Evolutionary conservation across 306 rosid genomes (phyloP), one percentile per base, ranked within the genome.

Genomic region (Prunus campanulata): DNA sequence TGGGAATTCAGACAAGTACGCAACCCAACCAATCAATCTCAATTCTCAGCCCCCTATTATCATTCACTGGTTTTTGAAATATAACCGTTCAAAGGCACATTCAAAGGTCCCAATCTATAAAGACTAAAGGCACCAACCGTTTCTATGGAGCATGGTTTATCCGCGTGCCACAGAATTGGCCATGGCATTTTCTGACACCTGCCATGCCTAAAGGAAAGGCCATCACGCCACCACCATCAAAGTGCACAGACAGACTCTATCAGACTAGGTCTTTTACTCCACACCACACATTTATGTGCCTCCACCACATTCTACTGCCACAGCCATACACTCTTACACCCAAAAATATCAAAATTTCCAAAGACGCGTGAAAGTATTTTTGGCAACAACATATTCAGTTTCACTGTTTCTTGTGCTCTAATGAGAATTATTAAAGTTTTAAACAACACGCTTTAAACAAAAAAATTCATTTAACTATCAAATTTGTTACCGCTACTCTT

Each of bases 101-200:
- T n/a, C 16, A 5, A 30, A 60, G 19, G 66, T 60, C 39, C 66
- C 66, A 13, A 60, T 60, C 66, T 25, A 25, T 25, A 24, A 2
- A 2, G 29, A 3, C 29, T 20, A 3, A 14, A 49, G 55, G n/a
- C 1, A 13, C 3, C 9, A 39, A 39, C 9, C 9, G 1, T 39
- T 12, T 5, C 16, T 18, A 39, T 50, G n/a, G 66, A 29, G 20
- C 29, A 47, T 18, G 24, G 47, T 3, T 5, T 10, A 49, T 72
- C 80, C 59, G 74, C 68, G 70, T 83, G 76, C 78, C 82, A 32
- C 13, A 64, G 20, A 66, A 15, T 47, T 29, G 62, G 25, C 47
- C 83, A 71, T 72, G n/a, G 5, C 80, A 25, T 80, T 73, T 81
- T 80, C 76, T 81, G 85, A 88, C 89, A 70, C 71, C 66, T 81